Base-by-base conservation (phyloP, 2,329 filamentous ascomycete species). In the Kalmusia sp. region DNA sequence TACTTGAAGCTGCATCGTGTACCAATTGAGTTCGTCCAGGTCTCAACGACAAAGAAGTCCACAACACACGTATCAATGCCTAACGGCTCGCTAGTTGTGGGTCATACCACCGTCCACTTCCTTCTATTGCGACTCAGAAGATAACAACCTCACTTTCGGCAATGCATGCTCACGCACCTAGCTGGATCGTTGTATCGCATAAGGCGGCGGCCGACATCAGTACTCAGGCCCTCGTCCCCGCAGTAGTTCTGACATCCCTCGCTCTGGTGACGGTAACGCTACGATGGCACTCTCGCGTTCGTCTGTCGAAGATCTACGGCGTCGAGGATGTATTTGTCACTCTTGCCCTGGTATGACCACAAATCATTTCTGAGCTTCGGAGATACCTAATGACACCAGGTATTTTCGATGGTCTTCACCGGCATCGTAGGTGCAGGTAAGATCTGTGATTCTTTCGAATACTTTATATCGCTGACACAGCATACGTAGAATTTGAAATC, bases 271-370 rank as follows among this genome's bases (percentile, higher is more conserved):
- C 62, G 8, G 63, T 73, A 5, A 11, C 45, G 0, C 44, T 71
- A 21, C 57, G 72, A 41, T 70, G 62, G 65, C 70, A 68, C 40
- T 70, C 67, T 25, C 60, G 67, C 30, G 24, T 59, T 1, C 43
- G 40, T 27, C 52, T 68, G 4, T 55, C 57, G 4, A 30, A 56
- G 6, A 52, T 43, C 3, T 45, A 62, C 12, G 55, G 56, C 9
- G 14, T 43, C 1, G 71, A 74, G 34, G 73, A 75, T 54, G 59
- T 63, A 24, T 15, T 71, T 2, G 54, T 74, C 7, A 64, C 60
- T 3, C 38, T 54, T 19, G 62, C 71, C 3, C 25, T 70, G 52
- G 70, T 71, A 53, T 22, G 65, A 57, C 3, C 7, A 24, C 15
- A 15, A 15, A 27, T 22, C 37, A 14, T 4, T 9, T 9, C 15